Conservation (phyloP, 2,329 filamentous ascomycete species). For the Zasmidium citrigriseum region DNA sequence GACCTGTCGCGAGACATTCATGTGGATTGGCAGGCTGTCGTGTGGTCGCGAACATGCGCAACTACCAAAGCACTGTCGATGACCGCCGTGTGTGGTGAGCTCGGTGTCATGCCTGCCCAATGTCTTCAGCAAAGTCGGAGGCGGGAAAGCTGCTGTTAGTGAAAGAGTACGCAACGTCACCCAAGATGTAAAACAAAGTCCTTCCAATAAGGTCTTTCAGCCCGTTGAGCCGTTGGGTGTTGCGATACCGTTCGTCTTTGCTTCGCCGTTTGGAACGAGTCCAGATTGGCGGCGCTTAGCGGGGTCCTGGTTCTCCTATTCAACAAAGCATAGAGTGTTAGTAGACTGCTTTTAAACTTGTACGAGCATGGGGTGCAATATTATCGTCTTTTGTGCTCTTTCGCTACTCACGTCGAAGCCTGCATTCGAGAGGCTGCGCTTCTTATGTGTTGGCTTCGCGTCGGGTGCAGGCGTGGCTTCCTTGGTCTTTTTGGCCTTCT, state of each 20-base stretch:
- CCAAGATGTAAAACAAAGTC: neutral
- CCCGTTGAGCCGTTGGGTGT: slow-evolving; percentile 20
- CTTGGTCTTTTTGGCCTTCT: slow-evolving; percentile 42
- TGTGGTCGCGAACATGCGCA: too few relatives aligned
- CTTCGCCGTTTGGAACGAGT: slow-evolving; percentile 11
- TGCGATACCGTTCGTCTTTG: slow-evolving; percentile 16
- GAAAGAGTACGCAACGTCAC: neutral
- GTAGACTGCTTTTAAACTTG: neutral
- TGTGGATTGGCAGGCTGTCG: too few relatives aligned
- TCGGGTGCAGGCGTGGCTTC: slow-evolving; percentile 21
- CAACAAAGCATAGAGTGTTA: slow-evolving; percentile 1
- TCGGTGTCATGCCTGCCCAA: neutral
- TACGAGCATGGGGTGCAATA: neutral
- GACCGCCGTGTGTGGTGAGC: too few relatives aligned
- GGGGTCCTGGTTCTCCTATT: slow-evolving; percentile 32
- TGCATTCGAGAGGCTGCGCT: slow-evolving; percentile 47
- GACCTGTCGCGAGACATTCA: too few relatives aligned
- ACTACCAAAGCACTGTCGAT: neutral
- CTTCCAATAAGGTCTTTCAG: slow-evolving; percentile 5
- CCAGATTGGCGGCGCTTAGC: slow-evolving; percentile 36
- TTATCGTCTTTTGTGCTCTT: slow-evolving; percentile 5
- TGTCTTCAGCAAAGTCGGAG: neutral
- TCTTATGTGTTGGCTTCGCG: slow-evolving; percentile 33
- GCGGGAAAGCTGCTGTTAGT: neutral
- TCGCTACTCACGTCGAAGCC: slow-evolving; percentile 48